Evolutionary conservation across 2,329 filamentous ascomycete genomes (phyloP).

Genomic region (Penicillium hesseltinei): DNA sequence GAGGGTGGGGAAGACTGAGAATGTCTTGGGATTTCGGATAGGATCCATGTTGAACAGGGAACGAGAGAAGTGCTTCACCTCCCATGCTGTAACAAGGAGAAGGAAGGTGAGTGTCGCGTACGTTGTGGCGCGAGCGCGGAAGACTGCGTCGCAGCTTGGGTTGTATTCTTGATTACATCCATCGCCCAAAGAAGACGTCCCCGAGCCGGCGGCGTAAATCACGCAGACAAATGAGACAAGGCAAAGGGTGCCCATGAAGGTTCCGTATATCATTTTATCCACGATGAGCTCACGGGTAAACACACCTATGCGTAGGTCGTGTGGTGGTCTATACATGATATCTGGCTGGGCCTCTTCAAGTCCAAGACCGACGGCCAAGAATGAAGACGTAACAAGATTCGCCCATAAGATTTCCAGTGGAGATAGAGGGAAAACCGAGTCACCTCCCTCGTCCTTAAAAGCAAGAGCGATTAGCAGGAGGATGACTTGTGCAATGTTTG

Average conservation of each 20-base stretch:
- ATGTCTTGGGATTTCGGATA: constrained; percentile 55
- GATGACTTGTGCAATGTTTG: constrained; percentile 82
- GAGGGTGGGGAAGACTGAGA: constrained; percentile 63
- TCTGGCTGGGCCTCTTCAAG: constrained; percentile 72
- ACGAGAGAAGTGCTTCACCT: constrained; percentile 71
- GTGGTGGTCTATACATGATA: constrained; percentile 77
- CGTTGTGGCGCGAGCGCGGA: constrained; percentile 69
- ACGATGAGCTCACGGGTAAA: constrained; percentile 43
- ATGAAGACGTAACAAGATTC: constrained; percentile 83
- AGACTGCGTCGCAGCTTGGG: constrained; percentile 53
- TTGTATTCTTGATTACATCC: constrained; percentile 55
- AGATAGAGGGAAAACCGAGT: constrained; percentile 81
- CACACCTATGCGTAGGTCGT: constrained; percentile 51
- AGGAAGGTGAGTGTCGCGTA: constrained; percentile 75
- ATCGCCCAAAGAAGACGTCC: constrained; percentile 51
- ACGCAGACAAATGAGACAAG: constrained; percentile 41
- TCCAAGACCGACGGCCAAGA: constrained; percentile 82
- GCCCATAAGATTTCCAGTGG: constrained; percentile 89
- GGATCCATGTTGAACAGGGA: constrained; percentile 67
- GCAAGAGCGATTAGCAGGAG: constrained; percentile 75
- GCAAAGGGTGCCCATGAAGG: constrained; percentile 49
- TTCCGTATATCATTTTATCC: constrained; percentile 45
- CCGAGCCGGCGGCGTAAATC: constrained; percentile 38
- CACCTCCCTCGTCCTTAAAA: constrained; percentile 68
- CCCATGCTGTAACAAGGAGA: constrained; percentile 73